Percentiles rank a stretch among this genome's conserved stretches.
phyloP scores from a whole-genome alignment of 306 rosid genomes.

The Argentina anserina region DNA sequence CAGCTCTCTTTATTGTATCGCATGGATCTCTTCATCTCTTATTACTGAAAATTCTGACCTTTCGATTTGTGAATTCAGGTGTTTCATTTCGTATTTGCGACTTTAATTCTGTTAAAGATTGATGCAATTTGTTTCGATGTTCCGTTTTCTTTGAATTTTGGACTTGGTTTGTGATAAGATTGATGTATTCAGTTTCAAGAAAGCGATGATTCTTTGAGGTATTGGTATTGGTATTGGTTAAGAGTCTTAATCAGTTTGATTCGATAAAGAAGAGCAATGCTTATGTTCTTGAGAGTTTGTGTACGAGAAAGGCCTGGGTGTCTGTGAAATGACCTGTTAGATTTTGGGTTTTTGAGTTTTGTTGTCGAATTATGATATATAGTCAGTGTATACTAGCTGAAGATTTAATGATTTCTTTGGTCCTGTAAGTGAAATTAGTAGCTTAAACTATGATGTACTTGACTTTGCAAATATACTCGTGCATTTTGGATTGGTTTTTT shows the following conservation, averaged over 20 bases:
- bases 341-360: not conserved
- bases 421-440: not conserved
- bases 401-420: not conserved
- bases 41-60: not conserved
- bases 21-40: not conserved
- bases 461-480: not conserved
- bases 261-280: not conserved
- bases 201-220: not conserved
- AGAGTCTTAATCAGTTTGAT: not conserved
- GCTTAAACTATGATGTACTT: not conserved
- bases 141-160: not conserved
- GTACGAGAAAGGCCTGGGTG: not conserved
- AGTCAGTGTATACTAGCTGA: no score
- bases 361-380: no score
- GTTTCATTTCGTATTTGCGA: not conserved
- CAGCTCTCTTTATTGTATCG: not conserved
- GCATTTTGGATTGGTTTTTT: not conserved
- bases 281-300: not conserved
- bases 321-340: not conserved
- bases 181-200: not conserved
- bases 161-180: no score
- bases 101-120: not conserved
- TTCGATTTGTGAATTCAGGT: not conserved
- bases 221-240: no score
- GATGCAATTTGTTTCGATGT: not conserved